Evolutionary conservation across 306 rosid genomes (phyloP).

Genomic region (Aeschynomene evenia): DNA sequence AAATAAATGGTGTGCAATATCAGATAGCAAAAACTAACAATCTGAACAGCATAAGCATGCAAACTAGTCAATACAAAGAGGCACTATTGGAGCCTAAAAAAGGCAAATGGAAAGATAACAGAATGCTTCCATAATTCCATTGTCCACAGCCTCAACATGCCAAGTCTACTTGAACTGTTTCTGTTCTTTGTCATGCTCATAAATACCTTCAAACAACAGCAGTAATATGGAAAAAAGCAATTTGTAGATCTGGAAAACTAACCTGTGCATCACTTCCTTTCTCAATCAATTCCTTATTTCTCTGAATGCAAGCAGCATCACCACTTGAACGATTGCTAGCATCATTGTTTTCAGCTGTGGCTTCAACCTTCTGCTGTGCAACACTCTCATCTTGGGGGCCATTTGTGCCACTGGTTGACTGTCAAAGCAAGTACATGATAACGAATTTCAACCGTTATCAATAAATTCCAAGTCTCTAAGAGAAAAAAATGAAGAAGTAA

Average conservation of each 20-base stretch:
- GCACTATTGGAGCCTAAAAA: neutral
- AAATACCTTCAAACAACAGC: slow-evolving; percentile 16
- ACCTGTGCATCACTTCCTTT: slow-evolving; percentile 97
- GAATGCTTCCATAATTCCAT: neutral
- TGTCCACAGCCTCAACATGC: neutral
- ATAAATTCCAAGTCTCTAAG: neutral
- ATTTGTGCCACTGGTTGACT: slow-evolving; percentile 48
- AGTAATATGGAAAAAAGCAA: neutral
- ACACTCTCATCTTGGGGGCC: slow-evolving; percentile 60
- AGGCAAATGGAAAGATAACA: neutral
- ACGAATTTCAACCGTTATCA: slow-evolving; percentile 10
- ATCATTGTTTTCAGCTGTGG: slow-evolving; percentile 76
- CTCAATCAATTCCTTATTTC: slow-evolving; percentile 62
- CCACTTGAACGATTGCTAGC: slow-evolving; percentile 73
- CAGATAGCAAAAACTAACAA: slow-evolving; percentile 1
- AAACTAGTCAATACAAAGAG: neutral
- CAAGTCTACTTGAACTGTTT: slow-evolving; percentile 1
- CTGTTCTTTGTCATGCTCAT: neutral
- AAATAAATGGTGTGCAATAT: neutral
- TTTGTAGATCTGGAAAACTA: slow-evolving; percentile 30
- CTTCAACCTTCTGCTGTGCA: slow-evolving; percentile 62
- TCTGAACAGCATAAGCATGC: neutral
- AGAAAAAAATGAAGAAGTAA: neutral
- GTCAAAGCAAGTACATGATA: slow-evolving; percentile 34
- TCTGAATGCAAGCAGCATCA: slow-evolving; percentile 46